Conservation (phyloP, 78 protist genomes). For the Tieghemostelium lacteum region DNA sequence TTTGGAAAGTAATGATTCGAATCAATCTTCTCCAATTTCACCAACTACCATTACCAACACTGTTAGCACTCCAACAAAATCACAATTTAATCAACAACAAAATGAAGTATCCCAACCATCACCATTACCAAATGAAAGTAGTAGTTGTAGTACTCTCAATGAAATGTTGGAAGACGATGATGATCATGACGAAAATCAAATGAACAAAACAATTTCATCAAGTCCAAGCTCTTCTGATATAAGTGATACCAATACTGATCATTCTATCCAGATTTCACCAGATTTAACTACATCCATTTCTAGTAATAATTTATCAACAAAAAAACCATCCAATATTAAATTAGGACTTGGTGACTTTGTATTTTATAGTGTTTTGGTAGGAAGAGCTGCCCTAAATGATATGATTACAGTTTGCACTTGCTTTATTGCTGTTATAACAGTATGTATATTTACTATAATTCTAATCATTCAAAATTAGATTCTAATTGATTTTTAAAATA, state of each 20-base stretch:
- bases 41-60: background rate
- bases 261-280: background rate
- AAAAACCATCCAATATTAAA: constrained; percentile 69
- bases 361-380: constrained; percentile 96
- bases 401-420: constrained; percentile 85
- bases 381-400: constrained; percentile 87
- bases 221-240: background rate
- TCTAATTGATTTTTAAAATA: background rate
- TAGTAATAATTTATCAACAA: background rate
- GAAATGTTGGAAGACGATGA: too few species aligned
- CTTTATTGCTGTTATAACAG: constrained; percentile 90
- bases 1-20: background rate
- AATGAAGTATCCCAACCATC: too few species aligned
- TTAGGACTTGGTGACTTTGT: constrained; percentile 99
- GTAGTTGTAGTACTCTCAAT: too few species aligned
- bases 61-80: background rate
- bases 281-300: too few species aligned
- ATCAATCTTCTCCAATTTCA: background rate
- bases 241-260: background rate
- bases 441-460: constrained; percentile 15
- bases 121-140: background rate
- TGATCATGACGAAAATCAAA: background rate
- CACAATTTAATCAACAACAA: background rate
- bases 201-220: background rate
- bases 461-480: background rate